phyloP scores from a whole-genome alignment of 805 yeast genomes.

The Ogataea methanolica region DNA sequence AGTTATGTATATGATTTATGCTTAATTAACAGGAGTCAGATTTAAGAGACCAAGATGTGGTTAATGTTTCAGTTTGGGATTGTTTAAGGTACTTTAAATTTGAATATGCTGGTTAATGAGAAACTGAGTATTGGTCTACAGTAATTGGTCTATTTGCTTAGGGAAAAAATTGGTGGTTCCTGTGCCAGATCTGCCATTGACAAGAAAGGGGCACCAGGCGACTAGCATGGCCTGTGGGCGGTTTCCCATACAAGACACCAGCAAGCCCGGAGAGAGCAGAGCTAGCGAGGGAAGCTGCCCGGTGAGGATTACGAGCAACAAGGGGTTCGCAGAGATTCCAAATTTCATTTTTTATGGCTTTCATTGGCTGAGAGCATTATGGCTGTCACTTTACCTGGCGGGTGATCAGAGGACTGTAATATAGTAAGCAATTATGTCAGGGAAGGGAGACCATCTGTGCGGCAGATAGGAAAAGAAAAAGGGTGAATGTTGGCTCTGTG shows the following conservation, averaged over 20 bases:
- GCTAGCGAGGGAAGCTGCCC: background rate
- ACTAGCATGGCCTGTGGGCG: background rate
- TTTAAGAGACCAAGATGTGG: background rate
- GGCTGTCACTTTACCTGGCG: background rate
- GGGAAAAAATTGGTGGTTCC: background rate
- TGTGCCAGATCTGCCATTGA: background rate
- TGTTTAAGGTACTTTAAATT: background rate
- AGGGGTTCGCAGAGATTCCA: background rate
- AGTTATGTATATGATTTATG: background rate
- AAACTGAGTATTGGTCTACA: slow-evolving; percentile 2
- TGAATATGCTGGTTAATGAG: background rate
- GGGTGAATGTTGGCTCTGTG: no score
- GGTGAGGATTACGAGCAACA: background rate
- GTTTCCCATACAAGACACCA: background rate
- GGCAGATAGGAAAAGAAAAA: no score
- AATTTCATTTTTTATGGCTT: slow-evolving; percentile 19
- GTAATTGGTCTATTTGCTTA: slow-evolving; percentile 3
- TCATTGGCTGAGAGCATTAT: slow-evolving; percentile 19
- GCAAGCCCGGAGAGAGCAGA: background rate
- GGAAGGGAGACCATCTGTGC: no score
- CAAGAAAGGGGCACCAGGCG: background rate
- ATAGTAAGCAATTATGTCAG: no score
- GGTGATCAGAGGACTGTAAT: background rate
- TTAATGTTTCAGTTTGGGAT: no score
- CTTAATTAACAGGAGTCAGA: background rate